These are phyloP conservation scores for Akebia trifoliata DNA, from an alignment of 164 flowering plant genomes.

Conservation along the genomic window DNA sequence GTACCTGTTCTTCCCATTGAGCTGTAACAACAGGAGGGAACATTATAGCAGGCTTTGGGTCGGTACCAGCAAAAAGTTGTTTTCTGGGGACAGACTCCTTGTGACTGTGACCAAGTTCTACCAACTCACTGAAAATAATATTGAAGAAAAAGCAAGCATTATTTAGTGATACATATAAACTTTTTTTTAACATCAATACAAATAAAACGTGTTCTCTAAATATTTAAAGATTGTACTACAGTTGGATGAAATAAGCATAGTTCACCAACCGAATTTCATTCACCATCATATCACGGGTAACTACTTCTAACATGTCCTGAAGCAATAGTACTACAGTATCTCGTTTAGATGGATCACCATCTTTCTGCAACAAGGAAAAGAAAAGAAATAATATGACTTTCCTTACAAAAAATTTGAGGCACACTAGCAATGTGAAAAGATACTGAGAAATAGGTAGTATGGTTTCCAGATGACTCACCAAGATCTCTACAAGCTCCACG, in stretches of 20 bases:
- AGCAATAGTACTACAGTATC: constrained; percentile 69
- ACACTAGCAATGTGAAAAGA: constrained; percentile 2
- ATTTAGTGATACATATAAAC: neutral
- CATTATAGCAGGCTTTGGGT: constrained; percentile 57
- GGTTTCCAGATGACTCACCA: constrained; percentile 51
- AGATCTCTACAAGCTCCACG: constrained; percentile 74
- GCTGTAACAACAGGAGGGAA: constrained; percentile 85
- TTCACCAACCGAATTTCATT: constrained; percentile 78
- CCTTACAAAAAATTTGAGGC: too few relatives aligned
- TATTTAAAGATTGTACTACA: too few relatives aligned
- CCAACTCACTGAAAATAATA: constrained; percentile 63
- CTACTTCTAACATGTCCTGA: constrained; percentile 98
- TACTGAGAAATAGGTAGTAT: too few relatives aligned
- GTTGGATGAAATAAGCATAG: too few relatives aligned
- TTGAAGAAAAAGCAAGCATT: neutral
- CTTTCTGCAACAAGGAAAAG: constrained; percentile 60
- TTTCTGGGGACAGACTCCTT: constrained; percentile 71
- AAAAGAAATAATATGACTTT: neutral
- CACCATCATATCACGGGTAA: constrained; percentile 98
- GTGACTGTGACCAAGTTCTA: constrained; percentile 73
- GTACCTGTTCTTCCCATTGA: constrained; percentile 97
- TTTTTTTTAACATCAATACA: too few relatives aligned
- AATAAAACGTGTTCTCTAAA: too few relatives aligned
- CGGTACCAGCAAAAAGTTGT: constrained; percentile 86
- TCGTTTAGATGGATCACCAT: constrained; percentile 52